Evolutionary conservation across 2,329 filamentous ascomycete species (phyloP).

Genomic region (Cytospora paraplurivora): DNA sequence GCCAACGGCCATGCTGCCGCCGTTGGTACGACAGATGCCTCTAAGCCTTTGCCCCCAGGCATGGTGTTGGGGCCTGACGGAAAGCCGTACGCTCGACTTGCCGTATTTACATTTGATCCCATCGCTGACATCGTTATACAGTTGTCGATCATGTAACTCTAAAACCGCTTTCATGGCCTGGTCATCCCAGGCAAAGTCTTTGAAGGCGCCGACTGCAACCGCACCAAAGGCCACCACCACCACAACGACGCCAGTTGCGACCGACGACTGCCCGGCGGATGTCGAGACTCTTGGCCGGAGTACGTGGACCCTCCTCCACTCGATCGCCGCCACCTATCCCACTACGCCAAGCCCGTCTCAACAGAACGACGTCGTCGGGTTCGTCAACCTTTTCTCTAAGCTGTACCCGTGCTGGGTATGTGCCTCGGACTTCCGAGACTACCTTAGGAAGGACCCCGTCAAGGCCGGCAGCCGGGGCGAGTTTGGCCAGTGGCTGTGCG

Average conservation of each 20-base stretch:
- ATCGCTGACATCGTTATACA: constrained; percentile 42
- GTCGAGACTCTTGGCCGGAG: constrained; percentile 83
- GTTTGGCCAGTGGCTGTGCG: constrained; percentile 81
- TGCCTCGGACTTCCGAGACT: constrained; percentile 85
- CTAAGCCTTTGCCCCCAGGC: constrained; percentile 67
- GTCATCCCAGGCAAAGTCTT: constrained; percentile 54
- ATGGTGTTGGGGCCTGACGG: constrained; percentile 78
- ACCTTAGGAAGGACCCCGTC: constrained; percentile 74
- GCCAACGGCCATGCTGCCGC: constrained; percentile 31
- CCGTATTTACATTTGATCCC: not conserved
- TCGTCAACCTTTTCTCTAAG: constrained; percentile 79
- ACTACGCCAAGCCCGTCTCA: constrained; percentile 65
- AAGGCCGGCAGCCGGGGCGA: constrained; percentile 61
- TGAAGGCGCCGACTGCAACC: constrained; percentile 41
- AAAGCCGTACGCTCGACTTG: constrained; percentile 67
- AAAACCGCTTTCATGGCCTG: constrained; percentile 63
- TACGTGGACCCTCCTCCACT: constrained; percentile 92
- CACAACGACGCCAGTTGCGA: constrained; percentile 35
- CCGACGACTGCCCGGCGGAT: constrained; percentile 81
- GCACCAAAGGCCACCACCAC: constrained; percentile 37
- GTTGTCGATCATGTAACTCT: constrained; percentile 72
- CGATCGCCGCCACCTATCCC: constrained; percentile 87
- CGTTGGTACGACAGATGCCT: constrained; percentile 36
- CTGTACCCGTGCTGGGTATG: constrained; percentile 96
- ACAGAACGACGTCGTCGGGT: constrained; percentile 75